Conservation (phyloP, 2,329 filamentous ascomycete genomes). For the Pseudopyricularia javanii region DNA sequence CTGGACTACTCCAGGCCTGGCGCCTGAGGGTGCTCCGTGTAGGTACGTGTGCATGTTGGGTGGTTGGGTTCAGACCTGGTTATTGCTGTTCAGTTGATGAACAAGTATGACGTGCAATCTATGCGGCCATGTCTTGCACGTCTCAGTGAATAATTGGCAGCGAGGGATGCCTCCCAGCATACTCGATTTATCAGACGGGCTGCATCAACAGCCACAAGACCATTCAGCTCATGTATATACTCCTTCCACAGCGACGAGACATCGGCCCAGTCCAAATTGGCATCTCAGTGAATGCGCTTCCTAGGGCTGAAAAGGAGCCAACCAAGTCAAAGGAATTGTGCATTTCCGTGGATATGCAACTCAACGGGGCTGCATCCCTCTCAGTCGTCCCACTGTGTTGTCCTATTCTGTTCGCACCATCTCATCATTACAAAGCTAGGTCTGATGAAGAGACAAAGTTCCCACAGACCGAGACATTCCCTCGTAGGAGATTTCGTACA, state of each 20-base stretch:
- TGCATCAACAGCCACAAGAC: neutral
- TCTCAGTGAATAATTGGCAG: too few species aligned
- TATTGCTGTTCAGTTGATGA: too few species aligned
- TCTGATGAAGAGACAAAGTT: neutral
- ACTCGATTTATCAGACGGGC: neutral
- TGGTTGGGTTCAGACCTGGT: too few species aligned
- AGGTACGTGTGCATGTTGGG: neutral
- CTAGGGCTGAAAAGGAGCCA: neutral
- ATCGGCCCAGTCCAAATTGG: too few species aligned
- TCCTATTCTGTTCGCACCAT: neutral
- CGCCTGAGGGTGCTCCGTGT: neutral
- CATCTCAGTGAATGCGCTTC: neutral
- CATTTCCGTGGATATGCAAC: neutral
- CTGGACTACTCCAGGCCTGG: slow-evolving; percentile 56
- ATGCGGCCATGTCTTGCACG: too few species aligned
- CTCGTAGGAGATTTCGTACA: neutral
- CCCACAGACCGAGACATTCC: neutral
- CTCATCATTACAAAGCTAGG: neutral
- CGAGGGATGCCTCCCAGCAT: too few species aligned
- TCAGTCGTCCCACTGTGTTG: neutral
- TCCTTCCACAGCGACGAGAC: neutral
- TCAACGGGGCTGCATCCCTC: too few species aligned
- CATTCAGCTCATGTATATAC: neutral
- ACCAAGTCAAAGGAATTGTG: too few species aligned
- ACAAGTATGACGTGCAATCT: too few species aligned